phyloP scores from a whole-genome alignment of 2,329 filamentous ascomycete genomes.

The Claviceps paspali region DNA sequence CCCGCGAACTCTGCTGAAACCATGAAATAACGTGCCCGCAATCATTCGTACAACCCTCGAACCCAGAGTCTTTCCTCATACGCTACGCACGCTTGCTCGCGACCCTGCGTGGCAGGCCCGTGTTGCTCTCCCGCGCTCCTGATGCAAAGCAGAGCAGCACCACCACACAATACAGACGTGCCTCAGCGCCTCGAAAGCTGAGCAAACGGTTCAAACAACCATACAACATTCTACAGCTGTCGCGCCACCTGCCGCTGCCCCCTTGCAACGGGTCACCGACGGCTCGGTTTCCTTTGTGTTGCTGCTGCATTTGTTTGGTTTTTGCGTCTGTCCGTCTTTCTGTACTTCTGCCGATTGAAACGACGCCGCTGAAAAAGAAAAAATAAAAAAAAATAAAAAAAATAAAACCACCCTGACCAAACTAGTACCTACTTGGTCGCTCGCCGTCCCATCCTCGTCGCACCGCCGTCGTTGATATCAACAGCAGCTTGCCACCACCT shows the following conservation, averaged over 20 bases:
- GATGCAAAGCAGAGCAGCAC: constrained; percentile 3
- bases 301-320: not conserved
- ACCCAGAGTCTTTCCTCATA: constrained; percentile 8
- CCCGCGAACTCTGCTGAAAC: constrained; percentile 17
- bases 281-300: not conserved
- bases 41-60: constrained; percentile 21
- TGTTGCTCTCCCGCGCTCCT: constrained; percentile 4
- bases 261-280: constrained; percentile 1
- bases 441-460: not conserved
- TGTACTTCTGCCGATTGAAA: not conserved
- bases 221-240: not conserved
- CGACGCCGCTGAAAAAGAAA: no score
- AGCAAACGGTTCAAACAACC: constrained; percentile 2
- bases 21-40: constrained; percentile 27
- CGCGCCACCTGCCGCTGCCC: constrained; percentile 1
- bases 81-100: not conserved
- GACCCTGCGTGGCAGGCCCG: not conserved
- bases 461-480: constrained; percentile 1
- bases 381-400: no score
- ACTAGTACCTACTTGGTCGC: no score
- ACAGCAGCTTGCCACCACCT: constrained; percentile 3
- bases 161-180: constrained; percentile 4
- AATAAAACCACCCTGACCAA: no score
- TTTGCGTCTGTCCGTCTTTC: not conserved
- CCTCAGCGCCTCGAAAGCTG: constrained; percentile 4